A percentile compares a stretch with the other conserved stretches of the same genome.
Conservation (phyloP, 139 green algal genomes). For the Auxenochlorella pyrenoidosa region DNA sequence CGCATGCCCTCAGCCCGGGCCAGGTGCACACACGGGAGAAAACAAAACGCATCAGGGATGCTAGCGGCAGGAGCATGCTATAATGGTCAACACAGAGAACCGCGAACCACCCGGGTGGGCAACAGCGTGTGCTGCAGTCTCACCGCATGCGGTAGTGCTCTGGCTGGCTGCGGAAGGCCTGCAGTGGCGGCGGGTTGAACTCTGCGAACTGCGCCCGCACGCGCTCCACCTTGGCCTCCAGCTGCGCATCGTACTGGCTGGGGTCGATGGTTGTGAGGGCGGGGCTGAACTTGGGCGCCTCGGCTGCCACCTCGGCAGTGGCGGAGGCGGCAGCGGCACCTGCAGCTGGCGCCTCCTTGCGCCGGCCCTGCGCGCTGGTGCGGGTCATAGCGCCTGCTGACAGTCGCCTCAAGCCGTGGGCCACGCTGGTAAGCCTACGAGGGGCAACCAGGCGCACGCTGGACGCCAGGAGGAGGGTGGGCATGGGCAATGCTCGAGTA, state of each 20-base stretch:
- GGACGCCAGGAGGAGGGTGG: not conserved
- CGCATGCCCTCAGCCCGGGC: too few relatives aligned
- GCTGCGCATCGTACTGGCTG: constrained; percentile 64
- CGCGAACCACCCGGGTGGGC: too few relatives aligned
- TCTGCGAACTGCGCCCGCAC: constrained; percentile 59
- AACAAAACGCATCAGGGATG: too few relatives aligned
- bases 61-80: not conserved
- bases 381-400: constrained; percentile 13
- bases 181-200: constrained; percentile 63
- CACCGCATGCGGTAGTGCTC: constrained; percentile 76
- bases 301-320: not conserved
- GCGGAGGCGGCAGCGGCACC: not conserved
- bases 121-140: constrained; percentile 52
- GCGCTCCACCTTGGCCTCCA: constrained; percentile 60
- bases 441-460: not conserved
- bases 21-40: too few relatives aligned
- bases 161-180: constrained; percentile 56
- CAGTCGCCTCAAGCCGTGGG: not conserved
- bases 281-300: constrained; percentile 31
- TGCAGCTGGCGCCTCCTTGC: not conserved
- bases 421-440: not conserved
- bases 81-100: not conserved
- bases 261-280: constrained; percentile 40
- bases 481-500: not conserved
- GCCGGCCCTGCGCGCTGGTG: constrained; percentile 7